Evolutionary conservation across 345 rosid genomes (phyloP).

Genomic region (Eucalyptus brandiana): DNA sequence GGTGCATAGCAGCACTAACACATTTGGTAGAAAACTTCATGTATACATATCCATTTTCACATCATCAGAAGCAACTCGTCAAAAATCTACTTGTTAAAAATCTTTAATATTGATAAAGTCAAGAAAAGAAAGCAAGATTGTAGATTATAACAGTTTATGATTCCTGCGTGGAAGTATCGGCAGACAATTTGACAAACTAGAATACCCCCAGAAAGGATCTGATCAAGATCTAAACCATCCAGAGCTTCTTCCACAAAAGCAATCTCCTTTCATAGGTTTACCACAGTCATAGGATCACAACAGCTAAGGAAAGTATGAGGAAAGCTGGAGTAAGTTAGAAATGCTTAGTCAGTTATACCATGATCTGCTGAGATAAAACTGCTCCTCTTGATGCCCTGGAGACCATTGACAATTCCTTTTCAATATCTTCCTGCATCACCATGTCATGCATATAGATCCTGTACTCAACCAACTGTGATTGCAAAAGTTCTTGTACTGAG

Average conservation of each 20-base stretch:
- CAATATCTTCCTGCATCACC: constrained; percentile 65
- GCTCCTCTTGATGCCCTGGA: constrained; percentile 58
- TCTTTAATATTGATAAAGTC: not conserved
- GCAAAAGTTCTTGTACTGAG: not conserved
- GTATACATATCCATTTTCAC: not conserved
- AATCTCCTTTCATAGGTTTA: not conserved
- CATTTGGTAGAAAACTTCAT: not conserved
- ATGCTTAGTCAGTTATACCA: constrained; percentile 30
- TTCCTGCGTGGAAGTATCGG: not conserved
- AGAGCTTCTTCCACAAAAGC: not conserved
- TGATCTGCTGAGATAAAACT: constrained; percentile 58
- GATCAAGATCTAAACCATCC: not conserved
- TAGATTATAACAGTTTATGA: not conserved
- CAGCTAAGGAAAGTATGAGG: not conserved
- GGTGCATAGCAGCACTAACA: not conserved
- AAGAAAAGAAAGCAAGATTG: not conserved
- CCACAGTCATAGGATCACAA: not conserved
- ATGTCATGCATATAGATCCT: not conserved
- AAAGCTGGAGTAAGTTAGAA: not conserved
- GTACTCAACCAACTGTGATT: not conserved
- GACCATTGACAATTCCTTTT: constrained; percentile 67
- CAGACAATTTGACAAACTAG: not conserved
- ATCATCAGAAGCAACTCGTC: not conserved
- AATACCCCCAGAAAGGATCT: not conserved
- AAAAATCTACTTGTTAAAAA: not conserved